Conservation (phyloP, 768 basidiomycete species). For the Tylopilus sp. region DNA sequence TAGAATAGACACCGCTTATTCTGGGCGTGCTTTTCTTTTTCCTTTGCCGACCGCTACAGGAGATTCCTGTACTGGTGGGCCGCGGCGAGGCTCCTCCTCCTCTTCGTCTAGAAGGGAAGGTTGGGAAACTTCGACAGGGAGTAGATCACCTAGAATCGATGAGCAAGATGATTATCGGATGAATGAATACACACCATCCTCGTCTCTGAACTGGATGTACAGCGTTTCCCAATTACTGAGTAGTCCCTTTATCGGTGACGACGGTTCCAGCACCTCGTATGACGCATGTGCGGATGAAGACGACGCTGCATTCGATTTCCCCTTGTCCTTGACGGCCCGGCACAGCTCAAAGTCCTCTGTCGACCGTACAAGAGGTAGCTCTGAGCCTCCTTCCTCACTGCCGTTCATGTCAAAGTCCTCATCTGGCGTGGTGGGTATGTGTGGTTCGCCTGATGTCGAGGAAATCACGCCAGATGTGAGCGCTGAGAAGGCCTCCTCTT, state of each 20-base stretch:
- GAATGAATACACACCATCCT: constrained; percentile 41
- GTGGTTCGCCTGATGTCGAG: constrained; percentile 25
- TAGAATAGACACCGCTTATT: constrained; percentile 12
- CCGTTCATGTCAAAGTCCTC: constrained; percentile 26
- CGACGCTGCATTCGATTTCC: constrained; percentile 36
- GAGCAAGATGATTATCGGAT: background rate
- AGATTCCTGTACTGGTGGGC: constrained; percentile 29
- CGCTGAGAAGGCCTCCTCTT: constrained; percentile 61
- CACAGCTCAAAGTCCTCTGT: constrained; percentile 64
- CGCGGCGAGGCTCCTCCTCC: constrained; percentile 40
- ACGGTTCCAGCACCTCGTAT: constrained; percentile 49
- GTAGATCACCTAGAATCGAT: constrained; percentile 45
- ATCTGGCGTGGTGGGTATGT: constrained; percentile 28
- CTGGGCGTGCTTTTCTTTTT: constrained; percentile 55
- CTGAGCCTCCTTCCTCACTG: constrained; percentile 6
- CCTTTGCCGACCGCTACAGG: constrained; percentile 41
- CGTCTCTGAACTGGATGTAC: constrained; percentile 65
- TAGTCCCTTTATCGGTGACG: constrained; percentile 44
- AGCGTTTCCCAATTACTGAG: constrained; percentile 64
- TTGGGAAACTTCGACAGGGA: constrained; percentile 56
- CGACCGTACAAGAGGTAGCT: constrained; percentile 35
- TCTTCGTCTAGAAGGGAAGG: constrained; percentile 63
- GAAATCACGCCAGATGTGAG: constrained; percentile 46
- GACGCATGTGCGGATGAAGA: constrained; percentile 14
- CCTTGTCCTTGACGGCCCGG: constrained; percentile 49